Conservation (phyloP, 2,329 filamentous ascomycete genomes). For the Pestalotiopsis sp. region DNA sequence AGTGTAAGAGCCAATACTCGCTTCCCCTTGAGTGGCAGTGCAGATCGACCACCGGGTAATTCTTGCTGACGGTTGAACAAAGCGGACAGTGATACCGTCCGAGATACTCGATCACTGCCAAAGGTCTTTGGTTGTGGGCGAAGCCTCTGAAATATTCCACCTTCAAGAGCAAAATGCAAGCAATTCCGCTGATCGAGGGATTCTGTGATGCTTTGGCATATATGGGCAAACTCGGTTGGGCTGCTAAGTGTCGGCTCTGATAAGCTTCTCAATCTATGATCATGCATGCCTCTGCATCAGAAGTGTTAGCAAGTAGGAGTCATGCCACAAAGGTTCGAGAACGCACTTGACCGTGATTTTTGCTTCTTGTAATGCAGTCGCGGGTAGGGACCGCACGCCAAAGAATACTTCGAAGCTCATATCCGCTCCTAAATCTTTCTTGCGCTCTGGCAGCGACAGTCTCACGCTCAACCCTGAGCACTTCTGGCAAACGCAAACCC, state of each 20-base stretch:
- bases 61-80: slow-evolving; percentile 14
- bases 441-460: slow-evolving; percentile 17
- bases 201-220: slow-evolving; percentile 18
- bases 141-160: slow-evolving; percentile 18
- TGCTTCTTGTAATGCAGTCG: slow-evolving; percentile 21
- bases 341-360: slow-evolving; percentile 23
- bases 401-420: slow-evolving; percentile 21
- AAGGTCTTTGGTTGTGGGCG: slow-evolving; percentile 18
- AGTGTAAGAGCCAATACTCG: slow-evolving; percentile 20
- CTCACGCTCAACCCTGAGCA: slow-evolving; percentile 20
- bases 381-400: slow-evolving; percentile 19
- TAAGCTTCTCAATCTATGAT: slow-evolving; percentile 9
- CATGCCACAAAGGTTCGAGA: slow-evolving; percentile 13
- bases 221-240: slow-evolving; percentile 14
- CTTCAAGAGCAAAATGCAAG: slow-evolving; percentile 16
- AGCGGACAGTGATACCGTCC: slow-evolving; percentile 17
- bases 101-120: slow-evolving; percentile 14
- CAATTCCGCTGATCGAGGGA: slow-evolving; percentile 18
- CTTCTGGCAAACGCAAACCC: slow-evolving; percentile 22
- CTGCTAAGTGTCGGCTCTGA: slow-evolving; percentile 7
- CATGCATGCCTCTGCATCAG: slow-evolving; percentile 10
- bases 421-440: slow-evolving; percentile 11
- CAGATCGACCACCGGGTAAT: slow-evolving; percentile 13
- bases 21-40: slow-evolving; percentile 21
- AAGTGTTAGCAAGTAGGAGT: slow-evolving; percentile 13